Evolutionary conservation across 108 stramenopile genomes (phyloP).

Genomic region (Skeletonema grethae): DNA sequence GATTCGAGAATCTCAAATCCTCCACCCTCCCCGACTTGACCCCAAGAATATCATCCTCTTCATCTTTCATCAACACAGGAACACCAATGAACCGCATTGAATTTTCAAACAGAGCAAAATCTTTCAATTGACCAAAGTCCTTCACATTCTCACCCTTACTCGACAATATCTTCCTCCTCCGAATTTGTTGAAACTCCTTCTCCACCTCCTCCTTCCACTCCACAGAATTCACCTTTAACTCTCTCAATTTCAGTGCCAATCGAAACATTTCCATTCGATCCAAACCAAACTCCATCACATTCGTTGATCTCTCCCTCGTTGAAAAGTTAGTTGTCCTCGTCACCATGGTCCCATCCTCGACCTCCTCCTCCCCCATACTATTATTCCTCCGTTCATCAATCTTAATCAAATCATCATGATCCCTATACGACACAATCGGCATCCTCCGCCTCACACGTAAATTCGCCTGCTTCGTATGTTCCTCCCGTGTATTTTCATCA

Average conservation of each 20-base stretch:
- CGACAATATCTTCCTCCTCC: slow-evolving; percentile 7
- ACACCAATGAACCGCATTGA: slow-evolving; percentile 33
- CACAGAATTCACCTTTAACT: neutral
- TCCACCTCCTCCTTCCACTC: slow-evolving; percentile 32
- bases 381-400: slow-evolving; percentile 9
- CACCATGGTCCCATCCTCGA: slow-evolving; percentile 41
- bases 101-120: slow-evolving; percentile 31
- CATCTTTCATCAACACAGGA: slow-evolving; percentile 54
- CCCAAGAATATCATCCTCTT: slow-evolving; percentile 45
- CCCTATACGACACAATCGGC: slow-evolving; percentile 21
- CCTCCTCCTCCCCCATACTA: neutral
- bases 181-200: slow-evolving; percentile 17
- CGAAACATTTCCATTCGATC: slow-evolving; percentile 19
- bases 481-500: slow-evolving; percentile 19
- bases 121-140: slow-evolving; percentile 17
- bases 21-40: slow-evolving; percentile 27
- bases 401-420: neutral
- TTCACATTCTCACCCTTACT: neutral
- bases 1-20: slow-evolving; percentile 32
- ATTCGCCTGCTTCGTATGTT: slow-evolving; percentile 37
- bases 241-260: slow-evolving; percentile 12
- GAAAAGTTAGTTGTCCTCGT: slow-evolving; percentile 55
- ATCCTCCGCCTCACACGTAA: slow-evolving; percentile 25
- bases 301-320: slow-evolving; percentile 17
- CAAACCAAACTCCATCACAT: slow-evolving; percentile 17